A percentile compares a stretch with the other conserved stretches of the same genome.
These are phyloP conservation scores for Selaginella tamariscina DNA, from an alignment of 75 land plant species.

Conservation along the genomic window DNA sequence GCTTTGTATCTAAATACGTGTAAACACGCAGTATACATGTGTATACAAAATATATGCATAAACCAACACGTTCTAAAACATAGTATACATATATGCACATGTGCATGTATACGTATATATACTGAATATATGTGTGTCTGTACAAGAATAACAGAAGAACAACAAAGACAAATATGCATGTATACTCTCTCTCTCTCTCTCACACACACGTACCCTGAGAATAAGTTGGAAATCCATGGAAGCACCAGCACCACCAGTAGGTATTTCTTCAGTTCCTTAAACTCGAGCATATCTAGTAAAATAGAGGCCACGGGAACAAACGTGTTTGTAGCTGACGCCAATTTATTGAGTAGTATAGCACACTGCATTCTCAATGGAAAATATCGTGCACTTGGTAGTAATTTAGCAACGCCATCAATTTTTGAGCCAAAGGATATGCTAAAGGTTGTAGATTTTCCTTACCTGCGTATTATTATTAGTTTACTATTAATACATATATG, in stretches of 20 bases:
- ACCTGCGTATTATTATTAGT: too few species aligned
- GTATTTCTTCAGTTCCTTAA: constrained; percentile 71
- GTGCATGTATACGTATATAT: too few species aligned
- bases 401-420: constrained; percentile 70
- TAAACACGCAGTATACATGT: too few species aligned
- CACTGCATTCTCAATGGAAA: constrained; percentile 86
- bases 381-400: constrained; percentile 78
- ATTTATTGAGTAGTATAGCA: constrained; percentile 64
- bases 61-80: too few species aligned
- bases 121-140: too few species aligned
- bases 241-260: constrained; percentile 83
- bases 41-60: too few species aligned
- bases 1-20: too few species aligned
- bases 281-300: constrained; percentile 83
- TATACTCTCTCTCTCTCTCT: too few species aligned
- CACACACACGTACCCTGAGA: constrained; percentile 42
- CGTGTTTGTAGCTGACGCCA: constrained; percentile 53
- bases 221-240: constrained; percentile 47
- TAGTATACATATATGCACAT: too few species aligned
- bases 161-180: too few species aligned
- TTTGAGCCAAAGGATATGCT: constrained; percentile 87
- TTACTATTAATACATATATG: too few species aligned
- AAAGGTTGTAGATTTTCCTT: constrained; percentile 65
- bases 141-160: too few species aligned
- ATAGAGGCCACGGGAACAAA: constrained; percentile 70